A percentile compares a stretch with the other conserved stretches of the same genome.
phyloP scores from a whole-genome alignment of 2,329 filamentous ascomycete species.

The Fusarium sublunatum region DNA sequence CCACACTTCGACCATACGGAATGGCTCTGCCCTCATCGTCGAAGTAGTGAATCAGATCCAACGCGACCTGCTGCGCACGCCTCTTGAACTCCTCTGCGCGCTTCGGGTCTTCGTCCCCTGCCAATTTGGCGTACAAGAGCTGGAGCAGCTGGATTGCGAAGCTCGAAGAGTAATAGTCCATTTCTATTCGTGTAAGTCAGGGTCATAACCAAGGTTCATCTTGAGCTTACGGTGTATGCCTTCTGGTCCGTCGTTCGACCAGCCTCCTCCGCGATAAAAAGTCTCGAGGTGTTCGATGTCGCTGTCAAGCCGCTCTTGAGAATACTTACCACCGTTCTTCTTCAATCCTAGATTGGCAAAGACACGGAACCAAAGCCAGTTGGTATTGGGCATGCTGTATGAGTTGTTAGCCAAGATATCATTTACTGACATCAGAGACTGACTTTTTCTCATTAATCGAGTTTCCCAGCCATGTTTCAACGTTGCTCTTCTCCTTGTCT shows the following conservation, averaged over 20 bases:
- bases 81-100: slow-evolving; percentile 76
- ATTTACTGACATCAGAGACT: slow-evolving; percentile 10
- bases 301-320: slow-evolving; percentile 74
- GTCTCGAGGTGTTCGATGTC: slow-evolving; percentile 83
- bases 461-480: slow-evolving; percentile 78
- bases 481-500: slow-evolving; percentile 70
- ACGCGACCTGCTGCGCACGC: slow-evolving; percentile 72
- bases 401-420: slow-evolving; percentile 13
- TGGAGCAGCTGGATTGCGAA: slow-evolving; percentile 87
- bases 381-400: slow-evolving; percentile 73
- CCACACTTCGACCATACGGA: slow-evolving; percentile 81
- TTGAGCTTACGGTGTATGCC: slow-evolving; percentile 71
- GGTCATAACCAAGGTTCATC: not conserved
- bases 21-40: slow-evolving; percentile 77
- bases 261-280: slow-evolving; percentile 84
- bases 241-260: slow-evolving; percentile 84
- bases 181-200: slow-evolving; percentile 60
- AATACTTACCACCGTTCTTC: slow-evolving; percentile 78
- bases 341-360: slow-evolving; percentile 84
- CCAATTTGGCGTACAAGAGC: slow-evolving; percentile 79
- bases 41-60: slow-evolving; percentile 81
- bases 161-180: slow-evolving; percentile 87
- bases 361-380: slow-evolving; percentile 85
- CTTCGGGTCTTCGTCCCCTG: slow-evolving; percentile 72
- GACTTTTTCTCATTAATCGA: slow-evolving; percentile 81